Base-by-base conservation (phyloP, 305 asterid genomes). In the Fraxinus xanthoxyloides region DNA sequence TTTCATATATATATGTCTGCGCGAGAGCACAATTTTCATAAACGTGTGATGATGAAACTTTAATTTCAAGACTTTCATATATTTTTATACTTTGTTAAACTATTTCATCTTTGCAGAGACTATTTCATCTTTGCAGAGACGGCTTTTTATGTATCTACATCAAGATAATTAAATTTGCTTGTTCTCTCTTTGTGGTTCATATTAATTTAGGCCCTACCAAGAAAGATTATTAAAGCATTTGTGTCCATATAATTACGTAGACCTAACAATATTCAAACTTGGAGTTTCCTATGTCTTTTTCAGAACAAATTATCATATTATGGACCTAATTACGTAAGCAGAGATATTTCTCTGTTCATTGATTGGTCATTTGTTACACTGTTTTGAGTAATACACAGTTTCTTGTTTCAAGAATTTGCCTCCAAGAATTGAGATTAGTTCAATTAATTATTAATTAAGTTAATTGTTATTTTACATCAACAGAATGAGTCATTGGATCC, bases 201-300 rank as follows among this genome's bases (percentile, higher is more conserved):
- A 86, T 85, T 7, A 56, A 88, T 79, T 77, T 6, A 84, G 91
- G 90, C 78, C 87, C 93, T 80, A 88, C 93, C 78, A 78, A 32
- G 35, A 67, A 46, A 77, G 67, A 76, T 84, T 77, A 70, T 83
- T 81, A 30, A 70, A 9, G 23, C 21, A 73, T 72, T 30, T 0
- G 87, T 87, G 80, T 12, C 88, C 85, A 82, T 54, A 43, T 82
- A 70, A 72, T 87, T 80, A 8, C 13, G 46, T 38, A 38, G 12
- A 73, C 51, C 84, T 70, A 74, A 79, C 54, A 63, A 38, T 72
- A 67, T 72, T 74, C 72, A 38, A 34, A 76, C 17, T 63, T 80
- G 72, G 85, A 80, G 72, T 77, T 76, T 63, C 75, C 43, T 73
- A 15, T 59, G 69, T 19, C 28, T 15, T 17, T 12, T 21, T 1